Percentiles rank a stretch among this genome's conserved stretches.
These are phyloP conservation scores for Eutypa lata DNA, from an alignment of 2,329 filamentous ascomycete genomes.

Conservation along the genomic window DNA sequence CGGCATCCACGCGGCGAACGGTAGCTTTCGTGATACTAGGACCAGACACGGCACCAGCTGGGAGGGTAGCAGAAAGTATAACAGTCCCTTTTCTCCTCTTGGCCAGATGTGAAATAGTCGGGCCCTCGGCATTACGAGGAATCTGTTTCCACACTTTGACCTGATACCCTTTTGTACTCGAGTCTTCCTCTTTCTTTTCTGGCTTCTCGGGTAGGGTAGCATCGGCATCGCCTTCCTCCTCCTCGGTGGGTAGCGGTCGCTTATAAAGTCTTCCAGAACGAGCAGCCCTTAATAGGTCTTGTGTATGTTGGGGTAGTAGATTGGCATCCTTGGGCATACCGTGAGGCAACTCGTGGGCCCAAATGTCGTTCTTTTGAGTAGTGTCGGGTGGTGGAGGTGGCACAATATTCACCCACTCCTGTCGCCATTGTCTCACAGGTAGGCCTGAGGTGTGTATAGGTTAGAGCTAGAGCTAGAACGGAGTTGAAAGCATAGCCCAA, in stretches of 20 bases:
- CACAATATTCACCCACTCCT: conserved; percentile 65
- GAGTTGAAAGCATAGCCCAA: background rate
- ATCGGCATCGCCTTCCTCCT: conserved; percentile 55
- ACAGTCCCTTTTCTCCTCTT: conserved; percentile 60
- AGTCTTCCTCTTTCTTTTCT: conserved; percentile 64
- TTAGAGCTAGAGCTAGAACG: background rate
- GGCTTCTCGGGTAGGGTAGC: conserved; percentile 43
- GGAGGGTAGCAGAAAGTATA: conserved; percentile 52
- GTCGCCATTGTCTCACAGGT: conserved; percentile 87
- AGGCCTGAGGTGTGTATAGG: conserved; percentile 55
- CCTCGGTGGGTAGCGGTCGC: conserved; percentile 59
- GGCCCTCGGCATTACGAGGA: conserved; percentile 53
- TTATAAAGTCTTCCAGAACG: conserved; percentile 76
- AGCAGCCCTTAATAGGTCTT: conserved; percentile 78
- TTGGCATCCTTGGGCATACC: conserved; percentile 84
- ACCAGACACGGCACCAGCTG: conserved; percentile 41
- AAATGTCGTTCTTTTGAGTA: conserved; percentile 61
- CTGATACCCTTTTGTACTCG: conserved; percentile 49
- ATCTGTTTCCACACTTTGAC: conserved; percentile 62
- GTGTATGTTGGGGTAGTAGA: conserved; percentile 73
- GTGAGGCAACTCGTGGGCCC: conserved; percentile 71
- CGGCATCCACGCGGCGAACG: conserved; percentile 73
- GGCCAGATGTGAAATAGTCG: conserved; percentile 53
- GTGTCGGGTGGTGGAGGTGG: conserved; percentile 64
- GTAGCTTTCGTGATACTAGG: conserved; percentile 73